Base-by-base conservation (phyloP, 2,329 filamentous ascomycete genomes). In the Tolypocladium pustulatum region DNA sequence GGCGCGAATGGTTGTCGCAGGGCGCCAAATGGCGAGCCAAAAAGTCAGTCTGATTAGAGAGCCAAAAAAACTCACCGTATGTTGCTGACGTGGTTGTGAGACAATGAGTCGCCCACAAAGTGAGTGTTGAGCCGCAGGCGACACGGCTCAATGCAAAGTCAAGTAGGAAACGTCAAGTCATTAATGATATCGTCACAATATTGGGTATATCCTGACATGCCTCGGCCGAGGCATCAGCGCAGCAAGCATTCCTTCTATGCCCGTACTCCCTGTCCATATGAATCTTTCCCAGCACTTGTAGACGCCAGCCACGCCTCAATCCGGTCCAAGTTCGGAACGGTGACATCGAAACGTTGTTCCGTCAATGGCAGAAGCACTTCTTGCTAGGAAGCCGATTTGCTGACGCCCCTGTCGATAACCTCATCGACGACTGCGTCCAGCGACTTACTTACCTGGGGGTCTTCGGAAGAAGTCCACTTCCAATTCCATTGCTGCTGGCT, bases 381-480 rank as follows among this genome's bases (percentile, higher is more conserved):
- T 56, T 57, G 52, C 62, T 68, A 66, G 38, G 63, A 62, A 37
- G 60, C 38, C 22, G 55, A 53, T 56, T 63, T 63, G 36, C 55
- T 58, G 58, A 63, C 58, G 27, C 13, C 41, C 41, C 15, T 9
- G 2, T 25, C 10, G 41, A 25, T 9, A 25, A 63, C 61, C 1
- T 43, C 56, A 38, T 57, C 55, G 38, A 72, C 63, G 25, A 70
- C 54, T 1, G 65, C 61, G 12, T 70, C 62, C 20, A 69, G 57
- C 20, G 62, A 59, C 2, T 58, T 46, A 13, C 53, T 32, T 51
- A 69, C 65, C 55, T 62, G 57, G 17, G 61, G 60, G 0, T 61
- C 59, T 0, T 20, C 20, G 8, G 38, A 55, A 3, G 38, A 55
- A 3, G 66, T 61, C 73, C 72, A 75, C 7, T 59, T 63, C 72